These are phyloP conservation scores for Solanum pennellii DNA, from an alignment of 257 asterid genomes.

Conservation along the genomic window DNA sequence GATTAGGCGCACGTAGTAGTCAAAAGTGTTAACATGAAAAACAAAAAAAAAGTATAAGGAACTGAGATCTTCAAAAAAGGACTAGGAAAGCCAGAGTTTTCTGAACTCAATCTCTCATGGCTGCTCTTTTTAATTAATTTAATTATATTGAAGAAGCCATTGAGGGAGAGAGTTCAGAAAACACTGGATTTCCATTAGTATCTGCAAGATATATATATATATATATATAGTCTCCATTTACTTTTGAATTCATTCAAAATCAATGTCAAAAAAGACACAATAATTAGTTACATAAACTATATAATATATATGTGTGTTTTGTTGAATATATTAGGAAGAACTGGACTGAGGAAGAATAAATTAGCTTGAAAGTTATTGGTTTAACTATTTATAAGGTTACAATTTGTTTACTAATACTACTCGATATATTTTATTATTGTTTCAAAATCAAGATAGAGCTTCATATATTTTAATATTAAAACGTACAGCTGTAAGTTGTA, in stretches of 20 bases:
- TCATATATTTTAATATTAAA: background rate
- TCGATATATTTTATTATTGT: background rate
- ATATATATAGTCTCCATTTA: too few relatives aligned
- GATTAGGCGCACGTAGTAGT: too few relatives aligned
- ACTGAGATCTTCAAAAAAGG: background rate
- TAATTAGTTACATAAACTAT: too few relatives aligned
- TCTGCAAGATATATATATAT: too few relatives aligned
- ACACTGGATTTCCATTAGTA: background rate
- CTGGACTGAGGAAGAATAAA: background rate
- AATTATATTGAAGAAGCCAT: background rate
- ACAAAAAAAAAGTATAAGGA: background rate
- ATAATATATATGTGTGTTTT: background rate
- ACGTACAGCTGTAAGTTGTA: background rate
- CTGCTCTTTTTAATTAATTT: background rate
- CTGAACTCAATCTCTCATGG: conserved; percentile 1
- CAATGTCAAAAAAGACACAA: too few relatives aligned
- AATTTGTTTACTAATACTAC: background rate
- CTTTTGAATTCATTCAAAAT: background rate
- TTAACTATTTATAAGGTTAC: background rate
- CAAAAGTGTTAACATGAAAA: too few relatives aligned
- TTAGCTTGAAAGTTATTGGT: background rate
- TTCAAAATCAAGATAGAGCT: background rate
- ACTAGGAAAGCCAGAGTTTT: background rate
- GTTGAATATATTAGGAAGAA: background rate
- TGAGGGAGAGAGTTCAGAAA: conserved; percentile 37